A percentile compares a stretch with the other conserved stretches of the same genome.
phyloP scores from a whole-genome alignment of 1,284 basidiomycete genomes.

The Fomitopsis palustris region DNA sequence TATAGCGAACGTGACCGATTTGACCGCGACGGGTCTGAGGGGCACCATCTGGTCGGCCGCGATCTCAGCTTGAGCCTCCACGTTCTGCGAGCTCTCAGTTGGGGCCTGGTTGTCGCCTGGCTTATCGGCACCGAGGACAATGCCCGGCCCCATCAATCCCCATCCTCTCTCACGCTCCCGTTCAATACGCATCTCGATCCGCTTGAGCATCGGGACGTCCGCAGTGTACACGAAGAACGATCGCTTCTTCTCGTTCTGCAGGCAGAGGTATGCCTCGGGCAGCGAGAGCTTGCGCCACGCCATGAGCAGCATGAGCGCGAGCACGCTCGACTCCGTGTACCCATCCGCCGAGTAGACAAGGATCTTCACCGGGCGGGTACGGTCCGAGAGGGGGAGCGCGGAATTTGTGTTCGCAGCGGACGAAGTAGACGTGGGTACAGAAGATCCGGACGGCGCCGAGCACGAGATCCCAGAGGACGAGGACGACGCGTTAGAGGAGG shows the following conservation, averaged over 20 bases:
- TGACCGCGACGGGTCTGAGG: slow-evolving; percentile 37
- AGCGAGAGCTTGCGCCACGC: slow-evolving; percentile 64
- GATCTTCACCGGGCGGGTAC: slow-evolving; percentile 62
- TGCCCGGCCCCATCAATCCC: slow-evolving; percentile 2
- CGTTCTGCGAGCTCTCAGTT: not conserved
- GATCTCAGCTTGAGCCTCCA: not conserved
- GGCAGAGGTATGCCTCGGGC: slow-evolving; percentile 87
- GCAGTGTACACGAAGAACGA: slow-evolving; percentile 91
- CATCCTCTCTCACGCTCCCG: slow-evolving; percentile 32
- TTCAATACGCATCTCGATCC: slow-evolving; percentile 64
- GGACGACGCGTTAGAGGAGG: slow-evolving; percentile 23
- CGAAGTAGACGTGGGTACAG: slow-evolving; percentile 14
- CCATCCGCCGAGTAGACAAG: slow-evolving; percentile 78
- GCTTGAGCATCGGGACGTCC: slow-evolving; percentile 76
- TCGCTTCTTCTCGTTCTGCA: slow-evolving; percentile 67
- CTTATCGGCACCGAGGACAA: not conserved
- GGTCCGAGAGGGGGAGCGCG: slow-evolving; percentile 5
- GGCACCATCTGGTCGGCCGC: not conserved
- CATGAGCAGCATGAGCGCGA: slow-evolving; percentile 90
- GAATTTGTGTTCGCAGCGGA: slow-evolving; percentile 8
- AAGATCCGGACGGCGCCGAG: slow-evolving; percentile 6
- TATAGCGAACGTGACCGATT: slow-evolving; percentile 48
- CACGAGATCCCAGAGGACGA: slow-evolving; percentile 12
- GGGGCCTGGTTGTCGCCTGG: not conserved
- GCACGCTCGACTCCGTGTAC: slow-evolving; percentile 88